Evolutionary conservation across 192 early-diverging fungal genomes (phyloP).

Genomic region (Entophlyctis luteolus): DNA sequence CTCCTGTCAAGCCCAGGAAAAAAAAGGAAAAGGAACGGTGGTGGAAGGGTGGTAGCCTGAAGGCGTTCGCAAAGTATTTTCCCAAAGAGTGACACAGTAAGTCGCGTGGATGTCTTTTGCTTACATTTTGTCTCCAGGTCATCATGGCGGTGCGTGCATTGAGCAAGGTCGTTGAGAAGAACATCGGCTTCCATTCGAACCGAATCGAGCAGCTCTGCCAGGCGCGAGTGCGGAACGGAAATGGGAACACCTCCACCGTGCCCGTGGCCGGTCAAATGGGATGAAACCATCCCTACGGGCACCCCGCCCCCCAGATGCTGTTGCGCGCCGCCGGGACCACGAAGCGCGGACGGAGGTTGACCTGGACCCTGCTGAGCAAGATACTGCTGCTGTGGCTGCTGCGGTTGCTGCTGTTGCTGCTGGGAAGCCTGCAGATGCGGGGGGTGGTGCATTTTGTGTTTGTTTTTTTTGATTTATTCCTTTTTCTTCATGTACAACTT

Average conservation of each 20-base stretch:
- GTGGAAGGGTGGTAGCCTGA: no score
- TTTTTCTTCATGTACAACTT: no score
- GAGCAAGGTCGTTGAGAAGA: constrained; percentile 67
- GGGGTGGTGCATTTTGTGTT: no score
- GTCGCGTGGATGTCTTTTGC: no score
- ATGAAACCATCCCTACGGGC: not conserved
- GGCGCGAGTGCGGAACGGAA: constrained; percentile 10
- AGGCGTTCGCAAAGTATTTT: not conserved
- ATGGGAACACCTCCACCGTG: not conserved
- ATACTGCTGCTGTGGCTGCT: constrained; percentile 5
- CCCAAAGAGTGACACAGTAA: not conserved
- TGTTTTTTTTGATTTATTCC: no score
- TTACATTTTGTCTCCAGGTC: constrained; percentile 86
- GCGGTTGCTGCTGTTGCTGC: constrained; percentile 22
- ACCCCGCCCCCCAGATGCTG: not conserved
- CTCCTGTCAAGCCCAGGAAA: constrained; percentile 1
- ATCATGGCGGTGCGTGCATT: constrained; percentile 73
- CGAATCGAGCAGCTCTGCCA: constrained; percentile 76
- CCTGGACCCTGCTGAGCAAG: not conserved
- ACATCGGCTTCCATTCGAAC: constrained; percentile 75
- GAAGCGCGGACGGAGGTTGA: not conserved
- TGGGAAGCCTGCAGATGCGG: constrained; percentile 3
- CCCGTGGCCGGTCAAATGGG: not conserved
- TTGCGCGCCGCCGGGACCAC: not conserved
- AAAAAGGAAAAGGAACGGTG: not conserved